Percentiles rank a stretch among this genome's conserved stretches.
Conservation (phyloP, 2,329 filamentous ascomycete genomes). For the Phialophora chinensis region DNA sequence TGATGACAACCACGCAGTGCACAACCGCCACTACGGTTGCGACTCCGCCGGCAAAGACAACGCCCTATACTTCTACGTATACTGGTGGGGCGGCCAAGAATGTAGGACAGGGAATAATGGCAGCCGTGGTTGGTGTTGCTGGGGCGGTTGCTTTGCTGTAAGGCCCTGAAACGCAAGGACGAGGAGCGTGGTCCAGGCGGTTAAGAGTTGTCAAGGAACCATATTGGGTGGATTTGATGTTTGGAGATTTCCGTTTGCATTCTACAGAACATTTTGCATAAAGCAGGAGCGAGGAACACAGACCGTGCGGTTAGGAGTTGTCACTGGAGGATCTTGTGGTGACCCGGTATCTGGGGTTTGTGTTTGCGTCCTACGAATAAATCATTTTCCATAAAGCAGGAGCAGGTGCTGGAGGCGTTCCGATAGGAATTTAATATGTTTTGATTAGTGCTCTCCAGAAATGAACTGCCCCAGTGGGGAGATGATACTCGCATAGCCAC, state of each 20-base stretch:
- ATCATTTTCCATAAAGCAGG: not conserved
- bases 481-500: not conserved
- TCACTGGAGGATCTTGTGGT: not conserved
- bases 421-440: not conserved
- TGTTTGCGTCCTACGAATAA: not conserved
- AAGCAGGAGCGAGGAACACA: not conserved
- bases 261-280: not conserved
- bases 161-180: not conserved
- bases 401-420: not conserved
- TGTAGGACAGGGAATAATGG: slow-evolving; percentile 25
- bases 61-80: slow-evolving; percentile 16
- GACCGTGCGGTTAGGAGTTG: not conserved
- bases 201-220: not conserved
- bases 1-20: slow-evolving; percentile 26
- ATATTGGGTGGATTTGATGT: not conserved
- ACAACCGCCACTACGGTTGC: slow-evolving; percentile 12
- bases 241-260: not conserved
- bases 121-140: slow-evolving; percentile 27
- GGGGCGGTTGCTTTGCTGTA: slow-evolving; percentile 31
- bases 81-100: slow-evolving; percentile 21
- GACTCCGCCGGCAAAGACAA: slow-evolving; percentile 2
- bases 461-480: not conserved
- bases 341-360: not conserved
- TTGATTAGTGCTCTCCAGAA: not conserved
- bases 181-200: not conserved